Percentiles rank a stretch among this genome's conserved stretches.
Evolutionary conservation across 192 early-diverging fungal genomes (phyloP).

Genomic region (Linnemannia exigua): DNA sequence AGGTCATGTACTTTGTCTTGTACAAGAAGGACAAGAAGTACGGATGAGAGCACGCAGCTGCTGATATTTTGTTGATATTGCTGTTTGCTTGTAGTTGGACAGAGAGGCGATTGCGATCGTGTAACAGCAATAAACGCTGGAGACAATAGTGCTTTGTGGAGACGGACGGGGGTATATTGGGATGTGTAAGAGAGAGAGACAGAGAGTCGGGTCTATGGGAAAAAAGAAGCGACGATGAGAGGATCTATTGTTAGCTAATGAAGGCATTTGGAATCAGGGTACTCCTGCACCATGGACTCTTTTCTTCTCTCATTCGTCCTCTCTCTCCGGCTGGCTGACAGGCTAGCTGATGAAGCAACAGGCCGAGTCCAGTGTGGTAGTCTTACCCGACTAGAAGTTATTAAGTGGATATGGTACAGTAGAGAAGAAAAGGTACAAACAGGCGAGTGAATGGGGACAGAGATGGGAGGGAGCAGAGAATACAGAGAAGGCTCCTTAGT

Average conservation of each 20-base stretch:
- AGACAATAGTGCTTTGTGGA: neutral
- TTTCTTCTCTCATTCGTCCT: neutral
- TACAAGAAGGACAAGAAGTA: neutral
- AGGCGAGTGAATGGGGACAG: neutral
- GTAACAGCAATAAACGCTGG: slow-evolving; percentile 24
- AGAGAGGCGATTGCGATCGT: slow-evolving; percentile 21
- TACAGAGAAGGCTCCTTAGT: neutral
- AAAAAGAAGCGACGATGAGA: neutral
- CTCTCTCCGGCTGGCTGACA: neutral
- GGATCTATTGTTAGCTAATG: slow-evolving; percentile 3
- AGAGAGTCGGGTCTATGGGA: slow-evolving; percentile 2
- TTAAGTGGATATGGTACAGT: neutral
- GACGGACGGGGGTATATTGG: neutral
- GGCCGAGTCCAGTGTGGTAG: neutral
- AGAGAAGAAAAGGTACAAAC: neutral
- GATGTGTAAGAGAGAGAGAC: neutral
- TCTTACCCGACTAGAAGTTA: neutral
- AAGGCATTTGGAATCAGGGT: neutral
- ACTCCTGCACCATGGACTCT: neutral
- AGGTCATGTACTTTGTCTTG: slow-evolving; percentile 6
- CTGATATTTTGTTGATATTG: neutral
- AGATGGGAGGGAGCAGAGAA: neutral
- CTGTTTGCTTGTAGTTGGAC: neutral
- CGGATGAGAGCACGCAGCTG: neutral
- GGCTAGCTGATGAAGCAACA: neutral